Evolutionary conservation across 225 moss, liverwort and hornwort genomes (phyloP).

Genomic region (Sphagnum tenellum): DNA sequence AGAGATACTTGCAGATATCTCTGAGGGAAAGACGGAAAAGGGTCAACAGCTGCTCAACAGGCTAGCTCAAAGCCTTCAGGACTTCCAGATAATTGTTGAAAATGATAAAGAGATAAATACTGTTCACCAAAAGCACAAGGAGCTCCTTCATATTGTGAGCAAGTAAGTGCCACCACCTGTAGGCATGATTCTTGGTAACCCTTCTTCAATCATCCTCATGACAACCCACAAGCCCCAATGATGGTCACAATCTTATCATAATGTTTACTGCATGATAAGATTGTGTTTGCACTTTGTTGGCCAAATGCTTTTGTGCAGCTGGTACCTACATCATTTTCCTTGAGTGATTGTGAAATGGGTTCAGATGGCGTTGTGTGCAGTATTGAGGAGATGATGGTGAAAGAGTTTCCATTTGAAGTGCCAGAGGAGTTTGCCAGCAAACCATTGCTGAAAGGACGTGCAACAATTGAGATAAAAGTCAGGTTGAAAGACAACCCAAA

Average conservation of each 20-base stretch:
- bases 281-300: too few relatives aligned
- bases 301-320: too few relatives aligned
- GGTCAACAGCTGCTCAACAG: constrained; percentile 30
- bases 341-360: not conserved
- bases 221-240: too few relatives aligned
- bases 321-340: not conserved
- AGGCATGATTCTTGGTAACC: not conserved
- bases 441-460: constrained; percentile 60
- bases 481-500: constrained; percentile 64
- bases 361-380: constrained; percentile 14
- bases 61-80: constrained; percentile 34
- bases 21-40: constrained; percentile 36
- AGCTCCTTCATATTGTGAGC: constrained; percentile 51
- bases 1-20: constrained; percentile 40
- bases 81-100: constrained; percentile 42
- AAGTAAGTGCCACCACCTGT: constrained; percentile 32
- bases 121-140: constrained; percentile 48
- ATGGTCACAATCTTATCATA: too few relatives aligned
- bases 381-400: constrained; percentile 75
- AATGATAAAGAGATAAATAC: constrained; percentile 28
- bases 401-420: constrained; percentile 48
- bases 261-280: too few relatives aligned
- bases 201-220: not conserved
- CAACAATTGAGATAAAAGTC: constrained; percentile 70
- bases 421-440: constrained; percentile 58